These are phyloP conservation scores for Leccinum fallax DNA, from an alignment of 1,284 basidiomycete genomes.

Conservation along the genomic window DNA sequence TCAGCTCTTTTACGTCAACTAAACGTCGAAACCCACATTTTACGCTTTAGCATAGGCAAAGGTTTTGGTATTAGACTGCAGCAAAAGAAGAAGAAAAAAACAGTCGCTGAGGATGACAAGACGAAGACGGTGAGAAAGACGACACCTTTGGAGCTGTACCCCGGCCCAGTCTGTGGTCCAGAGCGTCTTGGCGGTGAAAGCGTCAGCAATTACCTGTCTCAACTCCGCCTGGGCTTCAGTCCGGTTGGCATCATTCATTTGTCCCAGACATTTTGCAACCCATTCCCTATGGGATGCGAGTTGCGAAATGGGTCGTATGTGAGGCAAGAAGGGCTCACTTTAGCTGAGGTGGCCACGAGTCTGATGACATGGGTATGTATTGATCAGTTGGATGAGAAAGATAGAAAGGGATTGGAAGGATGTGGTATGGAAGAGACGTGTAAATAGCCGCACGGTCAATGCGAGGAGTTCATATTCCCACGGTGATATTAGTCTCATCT, in stretches of 20 bases:
- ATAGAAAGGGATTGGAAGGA: background rate
- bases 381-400: constrained; percentile 6
- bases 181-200: constrained; percentile 76
- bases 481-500: constrained; percentile 5
- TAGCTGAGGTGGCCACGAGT: constrained; percentile 64
- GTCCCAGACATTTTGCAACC: constrained; percentile 80
- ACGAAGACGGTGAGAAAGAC: constrained; percentile 7
- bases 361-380: constrained; percentile 51
- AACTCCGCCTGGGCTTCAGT: constrained; percentile 78
- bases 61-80: constrained; percentile 69
- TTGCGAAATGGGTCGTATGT: constrained; percentile 4
- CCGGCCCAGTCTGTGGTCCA: constrained; percentile 89
- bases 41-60: constrained; percentile 63
- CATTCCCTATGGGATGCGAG: constrained; percentile 59
- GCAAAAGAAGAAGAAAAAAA: background rate
- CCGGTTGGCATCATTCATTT: constrained; percentile 78
- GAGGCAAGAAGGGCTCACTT: constrained; percentile 44
- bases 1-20: constrained; percentile 12
- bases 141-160: constrained; percentile 78
- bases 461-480: constrained; percentile 24
- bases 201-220: constrained; percentile 84
- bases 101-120: background rate
- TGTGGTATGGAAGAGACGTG: constrained; percentile 5
- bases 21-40: constrained; percentile 48
- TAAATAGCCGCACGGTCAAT: constrained; percentile 5